Evolutionary conservation across 768 basidiomycete genomes (phyloP).

Genomic region (Hygrophoropsis aurantiaca): DNA sequence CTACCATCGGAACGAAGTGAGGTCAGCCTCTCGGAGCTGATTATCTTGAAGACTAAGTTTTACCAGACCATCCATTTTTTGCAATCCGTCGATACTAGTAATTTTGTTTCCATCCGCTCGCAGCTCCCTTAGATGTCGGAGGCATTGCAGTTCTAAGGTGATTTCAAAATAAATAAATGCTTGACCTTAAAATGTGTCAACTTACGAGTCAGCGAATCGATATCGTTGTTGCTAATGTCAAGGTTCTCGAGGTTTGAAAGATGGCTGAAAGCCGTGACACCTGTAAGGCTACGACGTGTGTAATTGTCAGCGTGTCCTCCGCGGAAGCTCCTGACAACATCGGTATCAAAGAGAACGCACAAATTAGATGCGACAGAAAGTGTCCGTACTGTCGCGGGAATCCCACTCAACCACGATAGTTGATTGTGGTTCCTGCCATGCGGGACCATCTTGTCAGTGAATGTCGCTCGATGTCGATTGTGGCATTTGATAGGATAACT

Average conservation of each 20-base stretch:
- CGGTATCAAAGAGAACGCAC: conserved; percentile 36
- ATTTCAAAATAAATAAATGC: conserved; percentile 13
- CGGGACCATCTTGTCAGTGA: conserved; percentile 13
- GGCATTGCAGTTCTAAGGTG: conserved; percentile 78
- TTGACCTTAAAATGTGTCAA: conserved; percentile 22
- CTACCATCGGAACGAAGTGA: conserved; percentile 67
- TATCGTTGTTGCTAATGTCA: conserved; percentile 87
- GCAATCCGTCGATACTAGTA: conserved; percentile 68
- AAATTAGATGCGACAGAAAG: conserved; percentile 75
- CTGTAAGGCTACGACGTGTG: conserved; percentile 62
- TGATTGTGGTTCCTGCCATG: conserved; percentile 65
- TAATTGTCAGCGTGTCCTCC: conserved; percentile 8
- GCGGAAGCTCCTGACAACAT: conserved; percentile 4
- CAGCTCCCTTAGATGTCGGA: conserved; percentile 85
- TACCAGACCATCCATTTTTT: conserved; percentile 76
- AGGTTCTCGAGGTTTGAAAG: conserved; percentile 83
- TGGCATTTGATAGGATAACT: conserved; percentile 31
- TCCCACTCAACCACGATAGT: conserved; percentile 77
- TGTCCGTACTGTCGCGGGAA: conserved; percentile 70
- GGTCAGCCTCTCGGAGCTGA: conserved; percentile 58
- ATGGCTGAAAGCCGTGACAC: conserved; percentile 86
- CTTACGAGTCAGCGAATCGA: conserved; percentile 86
- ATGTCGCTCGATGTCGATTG: conserved; percentile 1
- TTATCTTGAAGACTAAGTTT: conserved; percentile 85
- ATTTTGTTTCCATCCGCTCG: conserved; percentile 88